Percentiles rank a stretch among this genome's conserved stretches.
Evolutionary conservation across 176 grass and related monocot species (phyloP).

Genomic region (Aegilops longissima): DNA sequence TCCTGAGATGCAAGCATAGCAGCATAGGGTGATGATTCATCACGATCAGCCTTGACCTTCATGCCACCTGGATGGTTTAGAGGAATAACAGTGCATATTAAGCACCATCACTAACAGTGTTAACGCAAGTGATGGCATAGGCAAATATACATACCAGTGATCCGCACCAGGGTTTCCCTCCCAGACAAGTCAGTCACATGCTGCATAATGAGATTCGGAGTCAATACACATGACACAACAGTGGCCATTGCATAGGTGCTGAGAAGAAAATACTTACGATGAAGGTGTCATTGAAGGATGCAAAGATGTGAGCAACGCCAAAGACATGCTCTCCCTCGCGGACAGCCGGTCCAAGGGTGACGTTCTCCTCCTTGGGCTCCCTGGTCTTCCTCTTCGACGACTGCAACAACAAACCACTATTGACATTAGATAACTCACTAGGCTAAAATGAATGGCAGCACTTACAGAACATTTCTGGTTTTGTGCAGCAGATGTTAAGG

Average conservation of each 20-base stretch:
- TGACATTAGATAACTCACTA: not conserved
- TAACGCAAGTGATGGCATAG: not conserved
- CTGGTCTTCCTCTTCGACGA: constrained; percentile 68
- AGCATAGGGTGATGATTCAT: constrained; percentile 90
- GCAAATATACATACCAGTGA: constrained; percentile 51
- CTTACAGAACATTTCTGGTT: not conserved
- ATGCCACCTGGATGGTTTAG: constrained; percentile 56
- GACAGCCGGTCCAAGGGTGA: constrained; percentile 71
- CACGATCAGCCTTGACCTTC: constrained; percentile 96
- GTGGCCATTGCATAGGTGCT: not conserved
- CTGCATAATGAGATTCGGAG: constrained; percentile 31
- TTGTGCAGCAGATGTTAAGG: not conserved
- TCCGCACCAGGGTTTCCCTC: constrained; percentile 76
- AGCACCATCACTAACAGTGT: not conserved
- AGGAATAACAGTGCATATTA: not conserved
- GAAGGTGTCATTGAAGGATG: constrained; percentile 84
- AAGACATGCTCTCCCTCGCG: constrained; percentile 80
- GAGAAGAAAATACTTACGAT: constrained; percentile 45
- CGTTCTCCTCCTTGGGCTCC: constrained; percentile 88
- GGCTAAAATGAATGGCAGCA: not conserved
- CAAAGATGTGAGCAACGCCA: constrained; percentile 80
- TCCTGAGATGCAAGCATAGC: constrained; percentile 98
- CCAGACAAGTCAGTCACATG: constrained; percentile 86
- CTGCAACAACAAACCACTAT: constrained; percentile 22
- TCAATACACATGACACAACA: not conserved